phyloP scores from a whole-genome alignment of 306 rosid genomes.

The Chamaecrista fasciculata region DNA sequence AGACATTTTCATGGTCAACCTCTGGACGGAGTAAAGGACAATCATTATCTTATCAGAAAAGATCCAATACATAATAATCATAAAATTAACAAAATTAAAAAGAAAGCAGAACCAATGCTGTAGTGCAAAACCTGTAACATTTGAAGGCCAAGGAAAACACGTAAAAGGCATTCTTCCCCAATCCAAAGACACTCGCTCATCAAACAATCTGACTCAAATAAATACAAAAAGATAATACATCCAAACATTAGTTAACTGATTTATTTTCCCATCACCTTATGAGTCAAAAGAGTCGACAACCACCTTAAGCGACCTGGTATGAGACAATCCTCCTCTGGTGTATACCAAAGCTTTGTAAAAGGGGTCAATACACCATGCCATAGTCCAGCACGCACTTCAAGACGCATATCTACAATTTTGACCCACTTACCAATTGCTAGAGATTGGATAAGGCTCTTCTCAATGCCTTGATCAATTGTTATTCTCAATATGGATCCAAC shows the following conservation, averaged over 20 bases:
- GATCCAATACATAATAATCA: not conserved
- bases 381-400: conserved; percentile 50
- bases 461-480: conserved; percentile 31
- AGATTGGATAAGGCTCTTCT: conserved; percentile 26
- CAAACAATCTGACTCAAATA: conserved; percentile 41
- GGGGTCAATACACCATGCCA: conserved; percentile 55
- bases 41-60: conserved; percentile 19
- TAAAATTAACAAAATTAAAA: not conserved
- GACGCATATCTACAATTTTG: conserved; percentile 44
- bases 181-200: conserved; percentile 35
- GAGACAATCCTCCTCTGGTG: conserved; percentile 41
- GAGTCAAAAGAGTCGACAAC: conserved; percentile 24
- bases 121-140: conserved; percentile 51
- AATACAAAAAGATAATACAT: not conserved
- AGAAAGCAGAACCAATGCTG: conserved; percentile 23
- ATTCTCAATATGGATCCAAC: conserved; percentile 62
- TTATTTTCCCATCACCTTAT: not conserved
- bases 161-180: conserved; percentile 37
- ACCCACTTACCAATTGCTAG: conserved; percentile 53
- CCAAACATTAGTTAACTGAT: not conserved
- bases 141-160: conserved; percentile 41
- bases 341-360: conserved; percentile 46
- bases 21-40: conserved; percentile 35
- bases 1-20: conserved; percentile 31
- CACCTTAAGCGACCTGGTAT: conserved; percentile 53